Evolutionary conservation across 176 grass and related monocot species (phyloP).

Genomic region (Eragrostis nindensis): DNA sequence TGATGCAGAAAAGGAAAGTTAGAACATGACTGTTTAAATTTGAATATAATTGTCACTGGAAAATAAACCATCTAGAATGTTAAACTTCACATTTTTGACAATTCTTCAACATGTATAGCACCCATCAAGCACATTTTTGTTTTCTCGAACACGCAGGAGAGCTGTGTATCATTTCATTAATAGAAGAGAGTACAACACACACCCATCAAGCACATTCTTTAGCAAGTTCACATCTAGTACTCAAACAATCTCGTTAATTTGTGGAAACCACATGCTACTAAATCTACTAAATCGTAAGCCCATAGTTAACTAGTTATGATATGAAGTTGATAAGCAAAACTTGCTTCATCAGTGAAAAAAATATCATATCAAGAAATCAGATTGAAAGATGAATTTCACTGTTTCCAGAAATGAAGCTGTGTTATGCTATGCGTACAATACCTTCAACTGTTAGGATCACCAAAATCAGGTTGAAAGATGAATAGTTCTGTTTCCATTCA

Average conservation of each 20-base stretch:
- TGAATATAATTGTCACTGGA: neutral
- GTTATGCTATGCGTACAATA: no score
- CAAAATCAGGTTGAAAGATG: neutral
- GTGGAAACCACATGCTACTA: neutral
- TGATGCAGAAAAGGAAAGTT: constrained; percentile 20
- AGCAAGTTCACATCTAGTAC: constrained; percentile 27
- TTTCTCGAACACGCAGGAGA: no score
- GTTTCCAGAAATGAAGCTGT: no score
- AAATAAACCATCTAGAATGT: neutral
- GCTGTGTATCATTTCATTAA: no score
- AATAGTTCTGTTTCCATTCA: neutral
- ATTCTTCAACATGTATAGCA: constrained; percentile 2
- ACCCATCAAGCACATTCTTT: no score
- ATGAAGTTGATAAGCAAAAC: constrained; percentile 7
- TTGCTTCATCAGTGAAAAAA: neutral
- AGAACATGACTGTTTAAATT: constrained; percentile 15
- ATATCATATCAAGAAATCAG: neutral
- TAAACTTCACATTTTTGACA: neutral
- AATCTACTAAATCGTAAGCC: neutral
- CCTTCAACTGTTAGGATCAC: no score
- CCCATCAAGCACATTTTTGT: neutral
- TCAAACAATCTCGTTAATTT: constrained; percentile 23
- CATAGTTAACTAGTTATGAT: neutral
- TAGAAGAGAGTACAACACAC: no score
- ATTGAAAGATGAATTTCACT: no score